Evolutionary conservation across 2,329 filamentous ascomycete genomes (phyloP), one percentile per base, ranked within the genome.

Genomic region (Diatrype stigma): DNA sequence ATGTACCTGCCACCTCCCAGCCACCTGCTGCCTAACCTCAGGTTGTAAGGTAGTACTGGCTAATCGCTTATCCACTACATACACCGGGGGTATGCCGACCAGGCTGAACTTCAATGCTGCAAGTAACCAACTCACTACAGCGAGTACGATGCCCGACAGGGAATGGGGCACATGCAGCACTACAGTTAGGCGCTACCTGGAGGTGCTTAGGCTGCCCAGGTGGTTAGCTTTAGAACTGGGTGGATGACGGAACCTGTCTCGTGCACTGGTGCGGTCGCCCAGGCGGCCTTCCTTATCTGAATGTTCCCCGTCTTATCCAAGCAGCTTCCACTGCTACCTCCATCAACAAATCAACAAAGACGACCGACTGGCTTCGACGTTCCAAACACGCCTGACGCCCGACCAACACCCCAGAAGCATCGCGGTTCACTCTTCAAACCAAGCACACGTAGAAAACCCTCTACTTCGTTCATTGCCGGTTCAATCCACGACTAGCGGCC

Each of bases 401-500:
- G 19, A 19, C 17, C 37, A 21, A 40, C 6, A 30, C 19, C 6
- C 19, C 37, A 28, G n/a, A 23, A 26, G 5, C 40, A 17, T 44
- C 40, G 40, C 40, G n/a, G 10, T 30, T 30, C 10, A 30, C 26
- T 30, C 6, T 30, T 30, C 6, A 30, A 30, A 30, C 26, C 26
- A 10, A 44, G 6, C 40, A 44, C 26, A 23, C 12, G 12, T 12
- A 44, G 22, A 26, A 16, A 30, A 30, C 22, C 40, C 12, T n/a
- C n/a, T 44, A n/a, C 22, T 23, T 19, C 14, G 22, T 12, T 23
- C 26, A 23, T 44, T n/a, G n/a, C 40, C 21, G 16, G 22, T 44
- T 23, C 37, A 38, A 28, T 30, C 22, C 49, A 30, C 49, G 35
- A 22, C 45, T 26, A 57, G 49, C 48, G 23, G 53, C 42, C 28